Percentiles rank a stretch among this genome's conserved stretches.
These are phyloP conservation scores for Pisolithus thermaeus DNA, from an alignment of 1,284 basidiomycete genomes.

Conservation along the genomic window DNA sequence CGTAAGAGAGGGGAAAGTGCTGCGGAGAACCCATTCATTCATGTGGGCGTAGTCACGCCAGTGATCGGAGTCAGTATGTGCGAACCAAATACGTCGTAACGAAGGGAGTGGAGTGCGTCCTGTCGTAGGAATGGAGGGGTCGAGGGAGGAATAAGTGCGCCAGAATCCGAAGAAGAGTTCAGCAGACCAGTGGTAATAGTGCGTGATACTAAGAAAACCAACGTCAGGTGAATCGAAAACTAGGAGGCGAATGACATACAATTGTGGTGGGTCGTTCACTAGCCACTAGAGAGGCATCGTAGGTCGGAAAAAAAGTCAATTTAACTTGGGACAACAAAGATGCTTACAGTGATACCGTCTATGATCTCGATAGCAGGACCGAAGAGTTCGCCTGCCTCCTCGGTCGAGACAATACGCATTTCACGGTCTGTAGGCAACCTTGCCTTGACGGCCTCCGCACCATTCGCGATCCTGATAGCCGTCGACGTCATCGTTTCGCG, in stretches of 20 bases:
- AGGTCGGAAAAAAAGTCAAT: not conserved
- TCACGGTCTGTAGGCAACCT: constrained; percentile 71
- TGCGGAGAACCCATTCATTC: constrained; percentile 74
- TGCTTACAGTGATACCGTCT: constrained; percentile 62
- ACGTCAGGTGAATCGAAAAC: constrained; percentile 3
- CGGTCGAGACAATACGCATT: constrained; percentile 67
- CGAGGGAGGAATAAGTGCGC: constrained; percentile 80
- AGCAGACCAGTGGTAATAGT: constrained; percentile 83
- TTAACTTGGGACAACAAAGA: not conserved
- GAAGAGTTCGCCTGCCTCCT: constrained; percentile 64
- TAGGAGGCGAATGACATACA: constrained; percentile 40
- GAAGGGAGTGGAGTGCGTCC: constrained; percentile 64
- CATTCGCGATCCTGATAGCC: constrained; percentile 42
- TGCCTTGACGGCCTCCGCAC: constrained; percentile 36
- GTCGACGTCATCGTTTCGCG: constrained; percentile 53
- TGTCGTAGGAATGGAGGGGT: constrained; percentile 52
- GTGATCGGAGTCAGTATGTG: constrained; percentile 62
- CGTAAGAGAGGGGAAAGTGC: constrained; percentile 70
- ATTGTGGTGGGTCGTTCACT: constrained; percentile 80
- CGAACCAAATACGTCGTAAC: constrained; percentile 69
- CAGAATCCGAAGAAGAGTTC: constrained; percentile 87
- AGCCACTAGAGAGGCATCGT: constrained; percentile 47
- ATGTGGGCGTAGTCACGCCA: constrained; percentile 86
- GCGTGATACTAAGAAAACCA: constrained; percentile 49
- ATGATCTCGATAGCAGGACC: constrained; percentile 56